These are phyloP conservation scores for Tetrahymena elliotti DNA, from an alignment of 73 alveolate genomes.

Conservation along the genomic window DNA sequence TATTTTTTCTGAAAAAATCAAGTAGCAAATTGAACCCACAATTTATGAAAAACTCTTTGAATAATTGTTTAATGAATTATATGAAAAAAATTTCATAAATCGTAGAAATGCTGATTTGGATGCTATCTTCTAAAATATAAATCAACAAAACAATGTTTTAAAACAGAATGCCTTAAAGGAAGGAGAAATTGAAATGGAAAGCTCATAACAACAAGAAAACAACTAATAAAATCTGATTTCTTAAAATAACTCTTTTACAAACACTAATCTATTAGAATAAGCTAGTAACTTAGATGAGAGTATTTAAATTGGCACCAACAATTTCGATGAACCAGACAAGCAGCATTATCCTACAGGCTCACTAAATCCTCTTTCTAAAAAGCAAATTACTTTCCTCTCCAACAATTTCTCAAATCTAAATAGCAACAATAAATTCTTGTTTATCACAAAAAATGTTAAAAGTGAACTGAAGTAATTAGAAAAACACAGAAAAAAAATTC, in stretches of 20 bases:
- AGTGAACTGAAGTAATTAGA: neutral
- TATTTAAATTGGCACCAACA: neutral
- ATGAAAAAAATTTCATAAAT: neutral
- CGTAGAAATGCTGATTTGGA: neutral
- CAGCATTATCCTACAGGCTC: neutral
- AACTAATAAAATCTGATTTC: neutral
- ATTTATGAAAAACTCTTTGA: neutral
- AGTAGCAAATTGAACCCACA: neutral
- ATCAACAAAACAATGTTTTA: neutral
- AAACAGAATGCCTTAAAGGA: neutral
- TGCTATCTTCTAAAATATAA: neutral
- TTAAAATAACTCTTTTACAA: neutral
- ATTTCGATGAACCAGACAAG: neutral
- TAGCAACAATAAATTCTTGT: neutral
- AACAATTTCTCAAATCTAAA: neutral
- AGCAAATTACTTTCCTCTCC: neutral
- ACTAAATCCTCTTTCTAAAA: neutral
- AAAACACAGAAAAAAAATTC: neutral
- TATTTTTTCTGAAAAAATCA: neutral
- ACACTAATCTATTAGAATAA: neutral
- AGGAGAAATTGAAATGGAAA: neutral
- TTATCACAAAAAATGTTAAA: neutral
- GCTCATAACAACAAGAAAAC: neutral
- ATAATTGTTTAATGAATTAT: neutral
- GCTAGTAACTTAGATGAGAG: neutral